Evolutionary conservation across 2,329 filamentous ascomycete genomes (phyloP).

Genomic region (Pseudocercospora eumusae): DNA sequence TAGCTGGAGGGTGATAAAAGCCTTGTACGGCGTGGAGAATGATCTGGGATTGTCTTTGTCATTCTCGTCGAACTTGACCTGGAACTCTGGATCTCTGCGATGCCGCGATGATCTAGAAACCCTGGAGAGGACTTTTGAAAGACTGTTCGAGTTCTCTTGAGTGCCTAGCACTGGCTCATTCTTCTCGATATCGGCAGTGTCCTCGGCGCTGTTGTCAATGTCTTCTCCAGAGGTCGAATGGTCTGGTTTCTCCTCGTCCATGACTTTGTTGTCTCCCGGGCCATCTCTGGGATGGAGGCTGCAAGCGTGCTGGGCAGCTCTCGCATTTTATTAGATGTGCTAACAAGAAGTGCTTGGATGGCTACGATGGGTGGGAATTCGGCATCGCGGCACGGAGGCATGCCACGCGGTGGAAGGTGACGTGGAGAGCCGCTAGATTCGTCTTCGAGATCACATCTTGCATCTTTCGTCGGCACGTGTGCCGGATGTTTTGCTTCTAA

Average conservation of each 20-base stretch:
- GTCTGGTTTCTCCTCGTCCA: slow-evolving; percentile 17
- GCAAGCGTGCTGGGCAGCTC: background rate
- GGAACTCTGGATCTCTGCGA: slow-evolving; percentile 26
- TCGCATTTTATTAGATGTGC: background rate
- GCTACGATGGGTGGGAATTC: background rate
- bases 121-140: slow-evolving; percentile 11
- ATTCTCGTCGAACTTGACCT: slow-evolving; percentile 36
- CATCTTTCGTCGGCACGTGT: background rate
- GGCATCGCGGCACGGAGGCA: slow-evolving; percentile 6
- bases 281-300: background rate
- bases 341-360: background rate
- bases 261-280: background rate
- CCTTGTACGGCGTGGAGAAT: slow-evolving; percentile 48
- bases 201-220: background rate
- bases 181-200: slow-evolving; percentile 22
- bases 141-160: background rate
- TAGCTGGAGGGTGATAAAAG: slow-evolving; percentile 53
- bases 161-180: slow-evolving; percentile 4
- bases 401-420: background rate
- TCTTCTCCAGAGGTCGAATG: slow-evolving; percentile 9
- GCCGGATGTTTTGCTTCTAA: background rate
- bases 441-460: background rate
- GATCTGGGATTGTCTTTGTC: slow-evolving; percentile 53
- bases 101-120: slow-evolving; percentile 12
- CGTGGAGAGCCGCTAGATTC: slow-evolving; percentile 1